A percentile compares a stretch with the other conserved stretches of the same genome.
Evolutionary conservation across 2,329 filamentous ascomycete species (phyloP).

Genomic region (Penicillium sclerotigenum): DNA sequence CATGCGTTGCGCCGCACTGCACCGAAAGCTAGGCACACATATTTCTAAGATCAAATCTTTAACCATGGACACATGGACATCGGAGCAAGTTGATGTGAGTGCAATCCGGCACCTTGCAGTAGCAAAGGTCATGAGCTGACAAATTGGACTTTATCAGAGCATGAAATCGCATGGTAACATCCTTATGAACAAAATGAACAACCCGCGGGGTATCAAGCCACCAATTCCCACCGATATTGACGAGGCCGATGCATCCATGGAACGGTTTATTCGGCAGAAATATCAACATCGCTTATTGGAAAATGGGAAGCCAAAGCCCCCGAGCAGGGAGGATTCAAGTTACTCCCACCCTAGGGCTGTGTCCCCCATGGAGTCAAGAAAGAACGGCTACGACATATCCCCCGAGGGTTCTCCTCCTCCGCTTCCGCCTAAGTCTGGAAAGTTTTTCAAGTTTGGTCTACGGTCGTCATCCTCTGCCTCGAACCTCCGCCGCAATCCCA

Average conservation of each 20-base stretch:
- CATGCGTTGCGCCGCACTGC: slow-evolving; percentile 93
- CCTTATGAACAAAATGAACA: slow-evolving; percentile 83
- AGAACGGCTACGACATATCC: slow-evolving; percentile 22
- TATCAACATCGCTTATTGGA: slow-evolving; percentile 68
- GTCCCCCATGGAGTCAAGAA: slow-evolving; percentile 8
- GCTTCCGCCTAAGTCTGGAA: slow-evolving; percentile 58
- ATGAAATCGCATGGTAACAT: slow-evolving; percentile 92
- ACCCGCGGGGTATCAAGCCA: slow-evolving; percentile 77
- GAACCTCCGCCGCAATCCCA: slow-evolving; percentile 56
- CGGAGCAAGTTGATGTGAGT: slow-evolving; percentile 91
- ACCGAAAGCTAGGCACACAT: slow-evolving; percentile 95
- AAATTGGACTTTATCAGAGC: slow-evolving; percentile 58
- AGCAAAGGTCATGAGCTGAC: slow-evolving; percentile 69
- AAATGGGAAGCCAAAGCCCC: slow-evolving; percentile 44
- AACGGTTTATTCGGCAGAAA: slow-evolving; percentile 91
- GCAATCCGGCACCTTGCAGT: neutral
- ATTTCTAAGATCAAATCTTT: slow-evolving; percentile 98
- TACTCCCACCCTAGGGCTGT: slow-evolving; percentile 41
- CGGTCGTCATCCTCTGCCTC: slow-evolving; percentile 70
- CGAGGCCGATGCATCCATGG: slow-evolving; percentile 90
- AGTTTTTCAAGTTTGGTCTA: slow-evolving; percentile 62
- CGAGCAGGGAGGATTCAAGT: slow-evolving; percentile 54
- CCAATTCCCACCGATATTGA: slow-evolving; percentile 86
- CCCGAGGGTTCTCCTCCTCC: slow-evolving; percentile 56
- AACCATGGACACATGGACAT: slow-evolving; percentile 97